Base-by-base conservation (phyloP, 257 asterid species). In the Penstemon davidsonii region DNA sequence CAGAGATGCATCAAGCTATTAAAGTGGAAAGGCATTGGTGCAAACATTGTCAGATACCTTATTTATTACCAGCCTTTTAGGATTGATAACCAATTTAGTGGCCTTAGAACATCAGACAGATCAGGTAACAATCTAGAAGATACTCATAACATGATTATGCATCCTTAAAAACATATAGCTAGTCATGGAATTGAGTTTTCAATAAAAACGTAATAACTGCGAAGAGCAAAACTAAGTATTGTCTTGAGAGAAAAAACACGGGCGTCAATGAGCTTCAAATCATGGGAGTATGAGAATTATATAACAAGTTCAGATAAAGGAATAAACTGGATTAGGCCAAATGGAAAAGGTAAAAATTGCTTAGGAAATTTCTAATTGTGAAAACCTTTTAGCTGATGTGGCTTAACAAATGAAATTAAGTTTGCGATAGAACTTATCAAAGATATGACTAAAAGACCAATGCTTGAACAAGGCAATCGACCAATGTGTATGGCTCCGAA, bases 61-160 rank as follows among this genome's bases (percentile, higher is more conserved):
- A 49, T 3, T n/a, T 5, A n/a, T 46, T 39, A 11, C 44, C 25
- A 63, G 19, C 8, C 42, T 66, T 49, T 11, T 47, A 46, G 42
- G 44, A 4, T 41, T 47, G 25, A 39, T 54, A 8, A 60, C 11
- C 18, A 51, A 44, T 5, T 43, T 25, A n/a, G 43, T 43, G 9
- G 51, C 13, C 51, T 33, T 13, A 70, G 15, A 51, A 52, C 13
- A 4, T 43, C 19, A 40, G 57, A 54, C 12, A 13, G 19, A 8
- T 10, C 44, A 3, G 5, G 7, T 18, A 19, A 41, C 38, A 41
- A 39, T 39, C 55, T 46, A 55, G 6, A 55, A 49, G 5, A 57
- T 55, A n/a, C 11, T 8, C 38, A 44, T 45, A 47, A 40, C 46
- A 44, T 56, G 46, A 44, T 36, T 33, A 68, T 57, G 50, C 65